phyloP scores from a whole-genome alignment of 768 basidiomycete genomes.

The Coprinopsis cinerea region DNA sequence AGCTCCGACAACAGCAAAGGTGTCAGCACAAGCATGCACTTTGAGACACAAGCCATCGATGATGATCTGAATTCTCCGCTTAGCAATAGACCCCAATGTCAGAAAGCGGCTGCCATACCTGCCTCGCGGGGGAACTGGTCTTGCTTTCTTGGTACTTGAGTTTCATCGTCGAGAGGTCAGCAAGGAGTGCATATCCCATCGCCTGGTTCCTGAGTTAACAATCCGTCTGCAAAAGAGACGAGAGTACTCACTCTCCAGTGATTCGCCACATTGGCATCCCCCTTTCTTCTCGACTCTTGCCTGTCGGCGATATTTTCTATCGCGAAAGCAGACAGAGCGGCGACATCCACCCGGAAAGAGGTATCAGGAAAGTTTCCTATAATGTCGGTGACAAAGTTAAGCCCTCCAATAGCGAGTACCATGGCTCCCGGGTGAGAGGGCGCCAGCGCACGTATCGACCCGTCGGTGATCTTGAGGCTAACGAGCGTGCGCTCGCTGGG shows the following conservation, averaged over 20 bases:
- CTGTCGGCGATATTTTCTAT: conserved; percentile 27
- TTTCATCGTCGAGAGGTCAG: conserved; percentile 50
- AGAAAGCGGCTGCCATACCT: conserved; percentile 22
- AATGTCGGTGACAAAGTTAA: conserved; percentile 69
- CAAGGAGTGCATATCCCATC: conserved; percentile 63
- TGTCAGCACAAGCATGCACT: conserved; percentile 76
- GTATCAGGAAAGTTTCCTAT: conserved; percentile 59
- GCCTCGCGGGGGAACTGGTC: conserved; percentile 26
- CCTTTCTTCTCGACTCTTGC: conserved; percentile 20
- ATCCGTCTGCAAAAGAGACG: too few species aligned
- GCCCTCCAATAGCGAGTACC: conserved; percentile 58
- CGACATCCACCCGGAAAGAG: conserved; percentile 42
- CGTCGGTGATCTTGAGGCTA: conserved; percentile 57
- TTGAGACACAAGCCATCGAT: conserved; percentile 48
- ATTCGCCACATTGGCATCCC: conserved; percentile 28
- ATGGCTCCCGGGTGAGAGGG: conserved; percentile 57
- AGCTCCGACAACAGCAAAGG: conserved; percentile 49
- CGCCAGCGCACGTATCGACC: conserved; percentile 57
- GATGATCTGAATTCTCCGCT: conserved; percentile 37
- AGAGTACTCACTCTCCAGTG: conserved; percentile 61
- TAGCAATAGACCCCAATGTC: background rate
- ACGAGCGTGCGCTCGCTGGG: conserved; percentile 83
- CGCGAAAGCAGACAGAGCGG: conserved; percentile 42
- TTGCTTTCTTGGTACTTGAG: conserved; percentile 6
- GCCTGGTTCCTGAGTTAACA: too few species aligned